Evolutionary conservation across 306 rosid genomes (phyloP), one percentile per base, ranked within the genome.

Genomic region (Chamaecrista fasciculata): DNA sequence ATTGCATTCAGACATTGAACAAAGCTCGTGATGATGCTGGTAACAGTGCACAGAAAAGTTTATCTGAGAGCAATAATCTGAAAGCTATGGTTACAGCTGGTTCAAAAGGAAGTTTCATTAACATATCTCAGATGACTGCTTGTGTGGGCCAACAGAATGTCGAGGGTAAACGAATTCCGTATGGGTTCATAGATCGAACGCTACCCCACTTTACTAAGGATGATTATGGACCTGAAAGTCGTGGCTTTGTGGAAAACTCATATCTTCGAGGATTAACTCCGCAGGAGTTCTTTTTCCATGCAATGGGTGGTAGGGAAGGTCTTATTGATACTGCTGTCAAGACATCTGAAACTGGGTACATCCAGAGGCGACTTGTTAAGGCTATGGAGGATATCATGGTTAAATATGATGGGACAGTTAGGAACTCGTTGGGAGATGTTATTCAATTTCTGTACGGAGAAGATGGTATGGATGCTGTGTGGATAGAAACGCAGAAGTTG

Each of bases 251-350:
- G 59, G 99, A 95, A 70, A 95, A 95, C 78, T 95, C 99, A 0
- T 95, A 95, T 74, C 84, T 95, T 52, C 97, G 97, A 24, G 99
- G 99, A 49, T 81, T 95, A 66, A 95, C 99, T 49, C 99, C 99
- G 14, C 99, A 95, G 33, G 99, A 95, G 92, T 95, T 95, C 83
- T 95, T 95, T 79, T 95, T 95, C 66, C 99, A 95, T 72, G 99
- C 99, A 67, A 95, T 95, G 99, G 99, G 99, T 80, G 99, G 99
- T 62, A 85, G 99, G 86, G 99, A 95, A 87, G 99, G 99, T 95
- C 97, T 95, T 70, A 95, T 95, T 36, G 99, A 95, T 80, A 95
- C 99, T 77, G 99, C 99, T 0, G 99, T 95, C 57, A 95, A 95
- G 84, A 95, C 99, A 18, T 95, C 99, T 61, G 99, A 95, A 79